Evolutionary conservation across 805 yeast species (phyloP).

Genomic region (Tanozyma kutaoensis): DNA sequence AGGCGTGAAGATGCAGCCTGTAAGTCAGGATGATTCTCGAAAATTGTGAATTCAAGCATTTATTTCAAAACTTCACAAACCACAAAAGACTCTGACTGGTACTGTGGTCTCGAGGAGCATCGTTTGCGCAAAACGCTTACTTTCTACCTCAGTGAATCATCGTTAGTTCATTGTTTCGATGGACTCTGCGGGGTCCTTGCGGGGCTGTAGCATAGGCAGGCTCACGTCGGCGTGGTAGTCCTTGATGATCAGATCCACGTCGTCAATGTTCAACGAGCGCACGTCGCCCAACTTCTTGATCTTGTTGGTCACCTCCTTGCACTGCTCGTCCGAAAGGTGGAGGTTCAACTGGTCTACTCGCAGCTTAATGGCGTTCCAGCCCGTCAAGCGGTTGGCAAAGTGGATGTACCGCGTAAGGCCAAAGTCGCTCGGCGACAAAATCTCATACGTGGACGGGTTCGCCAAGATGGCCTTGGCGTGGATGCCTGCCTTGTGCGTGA

Average conservation of each 20-base stretch:
- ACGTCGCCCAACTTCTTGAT: conserved; percentile 93
- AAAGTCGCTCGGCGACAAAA: conserved; percentile 86
- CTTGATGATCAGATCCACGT: conserved; percentile 92
- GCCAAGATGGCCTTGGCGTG: conserved; percentile 98
- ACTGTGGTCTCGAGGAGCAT: too few relatives aligned
- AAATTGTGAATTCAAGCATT: too few relatives aligned
- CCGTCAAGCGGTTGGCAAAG: conserved; percentile 94
- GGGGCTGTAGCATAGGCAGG: too few relatives aligned
- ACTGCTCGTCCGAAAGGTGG: conserved; percentile 79
- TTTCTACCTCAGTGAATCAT: too few relatives aligned
- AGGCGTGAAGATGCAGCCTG: too few relatives aligned
- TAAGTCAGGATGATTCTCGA: too few relatives aligned
- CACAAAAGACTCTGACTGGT: too few relatives aligned
- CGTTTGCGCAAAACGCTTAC: too few relatives aligned
- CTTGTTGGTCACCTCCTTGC: conserved; percentile 88
- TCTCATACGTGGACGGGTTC: conserved; percentile 97
- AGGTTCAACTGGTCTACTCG: conserved; percentile 95
- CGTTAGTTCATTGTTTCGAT: too few relatives aligned
- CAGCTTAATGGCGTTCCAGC: conserved; percentile 98
- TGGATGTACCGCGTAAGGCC: conserved; percentile 95
- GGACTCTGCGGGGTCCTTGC: too few relatives aligned
- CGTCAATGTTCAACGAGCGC: conserved; percentile 88
- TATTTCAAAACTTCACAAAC: too few relatives aligned
- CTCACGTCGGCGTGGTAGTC: conserved; percentile 70
- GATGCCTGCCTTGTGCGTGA: conserved; percentile 98